Evolutionary conservation across 1,284 basidiomycete genomes (phyloP).

Genomic region (Cutaneotrichosporon sp.): DNA sequence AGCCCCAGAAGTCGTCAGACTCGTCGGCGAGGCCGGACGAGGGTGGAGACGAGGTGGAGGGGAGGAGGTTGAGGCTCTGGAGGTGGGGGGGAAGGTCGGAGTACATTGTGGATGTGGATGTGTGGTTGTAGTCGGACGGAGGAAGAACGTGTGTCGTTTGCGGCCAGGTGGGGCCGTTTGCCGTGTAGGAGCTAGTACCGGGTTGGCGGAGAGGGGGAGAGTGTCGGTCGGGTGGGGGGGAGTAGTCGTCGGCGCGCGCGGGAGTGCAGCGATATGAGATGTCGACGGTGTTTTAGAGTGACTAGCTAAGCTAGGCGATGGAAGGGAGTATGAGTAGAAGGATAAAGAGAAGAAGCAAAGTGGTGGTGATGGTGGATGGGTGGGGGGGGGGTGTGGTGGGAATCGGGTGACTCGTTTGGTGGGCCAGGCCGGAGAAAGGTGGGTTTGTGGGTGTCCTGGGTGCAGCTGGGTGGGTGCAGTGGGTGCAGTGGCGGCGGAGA

Average conservation of each 20-base stretch:
- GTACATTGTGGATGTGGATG: constrained; percentile 17
- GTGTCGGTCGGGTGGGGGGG: neutral
- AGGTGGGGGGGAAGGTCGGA: constrained; percentile 25
- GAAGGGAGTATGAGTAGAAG: neutral
- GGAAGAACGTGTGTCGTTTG: constrained; percentile 3
- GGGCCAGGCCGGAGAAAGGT: too few species aligned
- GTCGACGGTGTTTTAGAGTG: constrained; percentile 2
- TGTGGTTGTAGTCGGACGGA: neutral
- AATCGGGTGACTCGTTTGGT: neutral
- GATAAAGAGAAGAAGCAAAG: constrained; percentile 1
- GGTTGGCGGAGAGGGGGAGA: neutral
- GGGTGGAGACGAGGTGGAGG: constrained; percentile 37
- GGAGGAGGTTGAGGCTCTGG: constrained; percentile 26
- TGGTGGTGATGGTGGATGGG: neutral
- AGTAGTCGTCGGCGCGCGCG: neutral
- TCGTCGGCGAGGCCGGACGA: constrained; percentile 35
- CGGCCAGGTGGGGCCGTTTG: neutral
- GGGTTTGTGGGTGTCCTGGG: too few species aligned
- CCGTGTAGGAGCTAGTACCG: neutral
- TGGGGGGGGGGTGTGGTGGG: neutral
- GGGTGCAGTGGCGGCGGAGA: neutral
- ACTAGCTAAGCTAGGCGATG: neutral
- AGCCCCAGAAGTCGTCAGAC: constrained; percentile 49
- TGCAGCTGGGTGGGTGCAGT: too few species aligned
- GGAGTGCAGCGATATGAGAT: neutral